Conservation (phyloP, 306 rosid species). For the Sophora flavescens region DNA sequence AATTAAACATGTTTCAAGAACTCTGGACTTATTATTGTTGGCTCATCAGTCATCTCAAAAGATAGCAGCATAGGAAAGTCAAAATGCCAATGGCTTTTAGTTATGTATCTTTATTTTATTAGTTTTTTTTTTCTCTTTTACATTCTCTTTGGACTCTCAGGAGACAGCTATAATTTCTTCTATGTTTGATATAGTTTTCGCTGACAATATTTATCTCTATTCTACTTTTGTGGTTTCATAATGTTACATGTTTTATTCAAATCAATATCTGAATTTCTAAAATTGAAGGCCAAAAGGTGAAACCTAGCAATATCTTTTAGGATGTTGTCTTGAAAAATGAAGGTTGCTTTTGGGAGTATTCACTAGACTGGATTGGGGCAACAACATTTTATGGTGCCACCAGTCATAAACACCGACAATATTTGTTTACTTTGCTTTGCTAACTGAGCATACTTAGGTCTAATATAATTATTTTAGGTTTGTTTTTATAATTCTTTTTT, state of each 20-base stretch:
- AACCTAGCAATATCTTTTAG: neutral
- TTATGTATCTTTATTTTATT: neutral
- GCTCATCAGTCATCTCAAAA: neutral
- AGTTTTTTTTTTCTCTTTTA: neutral
- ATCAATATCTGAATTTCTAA: neutral
- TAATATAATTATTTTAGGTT: neutral
- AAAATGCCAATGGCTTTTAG: slow-evolving; percentile 5
- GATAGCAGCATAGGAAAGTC: neutral
- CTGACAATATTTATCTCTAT: slow-evolving; percentile 1
- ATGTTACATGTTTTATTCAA: neutral
- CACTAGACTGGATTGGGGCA: neutral
- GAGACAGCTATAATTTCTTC: slow-evolving; percentile 16
- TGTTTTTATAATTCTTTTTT: neutral
- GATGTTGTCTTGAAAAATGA: neutral
- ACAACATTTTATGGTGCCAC: neutral
- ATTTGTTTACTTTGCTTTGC: neutral
- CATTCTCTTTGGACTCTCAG: slow-evolving; percentile 12
- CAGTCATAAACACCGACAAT: neutral
- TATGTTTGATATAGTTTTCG: neutral
- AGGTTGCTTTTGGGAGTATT: slow-evolving; percentile 28
- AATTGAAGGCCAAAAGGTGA: neutral
- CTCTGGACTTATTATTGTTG: neutral
- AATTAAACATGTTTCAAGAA: neutral
- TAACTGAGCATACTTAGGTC: neutral
- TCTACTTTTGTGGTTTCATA: neutral